These are phyloP conservation scores for Naumovozyma castellii DNA, from an alignment of 805 yeast species.

Conservation along the genomic window DNA sequence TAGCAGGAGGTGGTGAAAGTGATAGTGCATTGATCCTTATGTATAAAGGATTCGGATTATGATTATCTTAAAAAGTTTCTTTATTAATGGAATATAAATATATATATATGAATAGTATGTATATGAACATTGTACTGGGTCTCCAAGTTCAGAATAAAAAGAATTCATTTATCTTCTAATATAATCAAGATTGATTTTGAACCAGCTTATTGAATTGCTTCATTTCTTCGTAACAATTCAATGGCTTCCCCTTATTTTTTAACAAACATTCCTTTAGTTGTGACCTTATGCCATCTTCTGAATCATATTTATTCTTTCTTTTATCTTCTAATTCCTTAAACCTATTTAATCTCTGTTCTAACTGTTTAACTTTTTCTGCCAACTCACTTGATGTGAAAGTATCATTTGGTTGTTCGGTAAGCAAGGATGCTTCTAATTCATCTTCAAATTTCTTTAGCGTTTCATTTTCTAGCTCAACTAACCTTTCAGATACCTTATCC, in stretches of 20 bases:
- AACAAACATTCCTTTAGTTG: slow-evolving; percentile 50
- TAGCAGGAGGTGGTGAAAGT: slow-evolving; percentile 97
- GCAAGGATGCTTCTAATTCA: slow-evolving; percentile 37
- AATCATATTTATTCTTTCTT: slow-evolving; percentile 9
- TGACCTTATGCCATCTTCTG: slow-evolving; percentile 33
- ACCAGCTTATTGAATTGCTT: slow-evolving; percentile 56
- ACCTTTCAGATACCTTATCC: slow-evolving; percentile 50
- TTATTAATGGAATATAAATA: slow-evolving; percentile 5
- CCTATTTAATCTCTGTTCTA: slow-evolving; percentile 31
- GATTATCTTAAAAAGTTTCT: neutral
- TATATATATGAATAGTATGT: no score
- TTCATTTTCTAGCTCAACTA: slow-evolving; percentile 44
- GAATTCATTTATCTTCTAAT: no score
- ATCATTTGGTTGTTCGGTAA: slow-evolving; percentile 26
- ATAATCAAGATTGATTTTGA: neutral
- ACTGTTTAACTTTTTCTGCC: slow-evolving; percentile 35
- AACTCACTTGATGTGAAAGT: slow-evolving; percentile 28
- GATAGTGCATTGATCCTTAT: slow-evolving; percentile 87
- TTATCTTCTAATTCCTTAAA: slow-evolving; percentile 30
- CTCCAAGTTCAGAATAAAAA: no score
- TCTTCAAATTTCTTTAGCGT: slow-evolving; percentile 44
- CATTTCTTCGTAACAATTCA: slow-evolving; percentile 78
- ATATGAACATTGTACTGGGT: no score
- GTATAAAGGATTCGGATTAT: slow-evolving; percentile 72
- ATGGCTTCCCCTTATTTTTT: slow-evolving; percentile 51